Percentiles rank a stretch among this genome's conserved stretches.
Conservation (phyloP, 2,329 filamentous ascomycete species). For the Fusarium humuli region DNA sequence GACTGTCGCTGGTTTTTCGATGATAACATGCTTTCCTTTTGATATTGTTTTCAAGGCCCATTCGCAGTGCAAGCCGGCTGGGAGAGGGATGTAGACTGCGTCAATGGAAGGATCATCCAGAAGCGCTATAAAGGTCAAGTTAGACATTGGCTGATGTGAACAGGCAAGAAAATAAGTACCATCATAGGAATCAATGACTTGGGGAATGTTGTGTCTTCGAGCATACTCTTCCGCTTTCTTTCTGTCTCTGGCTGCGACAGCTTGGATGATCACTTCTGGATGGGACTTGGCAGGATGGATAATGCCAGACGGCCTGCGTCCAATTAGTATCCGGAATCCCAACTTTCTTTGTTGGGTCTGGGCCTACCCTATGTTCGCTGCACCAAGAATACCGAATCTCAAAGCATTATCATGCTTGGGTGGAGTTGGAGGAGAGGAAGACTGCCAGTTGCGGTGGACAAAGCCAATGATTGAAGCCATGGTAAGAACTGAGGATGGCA, state of each 20-base stretch:
- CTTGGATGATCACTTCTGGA: not conserved
- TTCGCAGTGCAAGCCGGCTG: not conserved
- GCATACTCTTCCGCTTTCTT: not conserved
- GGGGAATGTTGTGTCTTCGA: not conserved
- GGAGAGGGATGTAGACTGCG: conserved; percentile 3
- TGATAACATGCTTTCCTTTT: not conserved
- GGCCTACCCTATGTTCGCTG: not conserved
- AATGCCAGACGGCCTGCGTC: not conserved
- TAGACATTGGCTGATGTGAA: no score
- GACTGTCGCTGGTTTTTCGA: not conserved
- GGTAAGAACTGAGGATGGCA: not conserved
- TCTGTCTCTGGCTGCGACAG: not conserved
- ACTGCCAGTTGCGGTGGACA: not conserved
- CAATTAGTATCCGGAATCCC: not conserved
- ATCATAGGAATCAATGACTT: not conserved
- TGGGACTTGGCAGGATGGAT: not conserved
- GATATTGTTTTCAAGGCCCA: not conserved
- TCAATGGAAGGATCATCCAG: not conserved
- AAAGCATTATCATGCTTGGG: not conserved
- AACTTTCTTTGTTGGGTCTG: not conserved
- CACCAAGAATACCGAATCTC: conserved; percentile 6
- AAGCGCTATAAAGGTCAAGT: not conserved
- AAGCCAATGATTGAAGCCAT: not conserved
- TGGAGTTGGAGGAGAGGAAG: not conserved
- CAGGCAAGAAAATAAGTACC: not conserved